Conservation (phyloP, 176 grass and related monocot species). For the Paspalum notatum region DNA sequence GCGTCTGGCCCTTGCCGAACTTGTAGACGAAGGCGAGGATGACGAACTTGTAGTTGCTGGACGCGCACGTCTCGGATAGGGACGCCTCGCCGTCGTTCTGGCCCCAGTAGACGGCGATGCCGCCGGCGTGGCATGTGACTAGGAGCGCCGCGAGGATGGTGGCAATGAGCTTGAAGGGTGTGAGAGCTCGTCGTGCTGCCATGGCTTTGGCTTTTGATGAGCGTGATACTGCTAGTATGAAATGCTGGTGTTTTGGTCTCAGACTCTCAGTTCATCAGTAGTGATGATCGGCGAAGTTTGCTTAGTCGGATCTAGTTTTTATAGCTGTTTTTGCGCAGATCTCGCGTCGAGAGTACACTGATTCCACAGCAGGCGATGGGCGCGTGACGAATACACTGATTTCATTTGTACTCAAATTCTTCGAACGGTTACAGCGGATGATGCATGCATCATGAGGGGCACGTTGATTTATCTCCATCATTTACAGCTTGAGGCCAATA, state of each 20-base stretch:
- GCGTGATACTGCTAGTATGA: neutral
- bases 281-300: neutral
- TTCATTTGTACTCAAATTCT: no score
- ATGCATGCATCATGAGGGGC: no score
- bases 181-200: slow-evolving; percentile 9
- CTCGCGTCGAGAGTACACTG: no score
- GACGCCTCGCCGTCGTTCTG: slow-evolving; percentile 59
- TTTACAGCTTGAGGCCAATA: no score
- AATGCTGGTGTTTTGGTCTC: neutral
- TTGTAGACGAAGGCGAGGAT: slow-evolving; percentile 65
- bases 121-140: slow-evolving; percentile 46
- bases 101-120: slow-evolving; percentile 68
- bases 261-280: no score
- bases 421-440: no score
- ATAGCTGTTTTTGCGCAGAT: slow-evolving; percentile 16
- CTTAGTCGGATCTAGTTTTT: neutral
- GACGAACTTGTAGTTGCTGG: slow-evolving; percentile 54
- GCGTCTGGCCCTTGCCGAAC: slow-evolving; percentile 69
- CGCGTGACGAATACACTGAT: no score
- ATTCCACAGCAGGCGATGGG: no score
- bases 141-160: neutral
- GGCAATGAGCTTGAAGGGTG: slow-evolving; percentile 19
- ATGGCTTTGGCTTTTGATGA: slow-evolving; percentile 11
- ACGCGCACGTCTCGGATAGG: slow-evolving; percentile 42
- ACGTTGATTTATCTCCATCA: no score